These are phyloP conservation scores for Fistulifera pelliculosa DNA, from an alignment of 108 stramenopile genomes.

Conservation along the genomic window DNA sequence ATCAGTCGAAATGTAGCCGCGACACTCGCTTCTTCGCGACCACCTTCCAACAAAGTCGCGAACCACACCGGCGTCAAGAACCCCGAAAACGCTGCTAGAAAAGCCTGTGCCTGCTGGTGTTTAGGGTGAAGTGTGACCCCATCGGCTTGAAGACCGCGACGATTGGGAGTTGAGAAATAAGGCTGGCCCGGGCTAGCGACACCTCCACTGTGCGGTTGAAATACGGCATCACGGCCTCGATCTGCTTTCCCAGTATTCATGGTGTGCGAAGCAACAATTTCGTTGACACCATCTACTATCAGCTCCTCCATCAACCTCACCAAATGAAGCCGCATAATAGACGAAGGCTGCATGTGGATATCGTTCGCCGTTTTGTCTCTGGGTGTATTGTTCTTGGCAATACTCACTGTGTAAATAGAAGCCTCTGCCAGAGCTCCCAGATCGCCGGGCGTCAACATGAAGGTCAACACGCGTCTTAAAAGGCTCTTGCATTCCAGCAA, in stretches of 20 bases:
- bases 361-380: slow-evolving; percentile 1
- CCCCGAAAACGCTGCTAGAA: slow-evolving; percentile 77
- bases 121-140: slow-evolving; percentile 46
- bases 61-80: slow-evolving; percentile 88
- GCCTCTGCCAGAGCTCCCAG: slow-evolving; percentile 79
- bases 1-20: slow-evolving; percentile 78
- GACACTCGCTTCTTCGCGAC: slow-evolving; percentile 77
- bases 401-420: slow-evolving; percentile 74
- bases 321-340: slow-evolving; percentile 72
- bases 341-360: slow-evolving; percentile 41
- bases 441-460: slow-evolving; percentile 84
- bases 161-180: slow-evolving; percentile 38
- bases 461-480: slow-evolving; percentile 71
- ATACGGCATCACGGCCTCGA: slow-evolving; percentile 4
- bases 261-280: slow-evolving; percentile 63
- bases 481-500: slow-evolving; percentile 76
- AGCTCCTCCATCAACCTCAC: slow-evolving; percentile 81
- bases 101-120: slow-evolving; percentile 76
- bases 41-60: slow-evolving; percentile 80
- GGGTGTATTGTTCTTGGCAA: background rate
- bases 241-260: slow-evolving; percentile 28
- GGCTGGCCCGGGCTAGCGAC: slow-evolving; percentile 53
- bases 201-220: slow-evolving; percentile 55
- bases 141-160: slow-evolving; percentile 32
- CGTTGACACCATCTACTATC: slow-evolving; percentile 84